These are phyloP conservation scores for Thielaviopsis ethacetica DNA, from an alignment of 2,329 filamentous ascomycete genomes.

Conservation along the genomic window DNA sequence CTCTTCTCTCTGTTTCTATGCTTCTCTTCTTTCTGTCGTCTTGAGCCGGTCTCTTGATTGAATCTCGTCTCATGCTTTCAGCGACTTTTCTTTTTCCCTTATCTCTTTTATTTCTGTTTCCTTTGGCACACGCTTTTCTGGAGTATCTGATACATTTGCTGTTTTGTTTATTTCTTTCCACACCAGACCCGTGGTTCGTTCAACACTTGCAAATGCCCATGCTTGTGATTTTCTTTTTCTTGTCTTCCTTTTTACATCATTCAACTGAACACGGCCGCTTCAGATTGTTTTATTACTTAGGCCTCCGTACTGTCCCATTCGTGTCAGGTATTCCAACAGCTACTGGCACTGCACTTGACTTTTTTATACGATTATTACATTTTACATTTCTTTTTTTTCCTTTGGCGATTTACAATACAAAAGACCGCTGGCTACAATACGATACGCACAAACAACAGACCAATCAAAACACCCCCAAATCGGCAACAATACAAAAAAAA, in stretches of 20 bases:
- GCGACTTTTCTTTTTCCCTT: no score
- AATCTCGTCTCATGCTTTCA: neutral
- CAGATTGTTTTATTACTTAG: neutral
- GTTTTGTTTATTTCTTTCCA: neutral
- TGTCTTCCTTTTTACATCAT: neutral
- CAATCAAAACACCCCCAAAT: no score
- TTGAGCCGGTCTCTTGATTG: neutral
- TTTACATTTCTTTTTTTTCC: no score
- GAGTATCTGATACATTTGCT: neutral
- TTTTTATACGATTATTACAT: no score
- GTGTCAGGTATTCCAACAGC: no score
- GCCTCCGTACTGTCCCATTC: neutral
- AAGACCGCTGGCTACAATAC: neutral
- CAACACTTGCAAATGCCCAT: neutral
- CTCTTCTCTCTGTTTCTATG: slow-evolving; percentile 1
- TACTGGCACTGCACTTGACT: no score
- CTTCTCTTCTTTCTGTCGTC: neutral
- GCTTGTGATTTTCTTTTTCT: neutral
- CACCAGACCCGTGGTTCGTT: neutral
- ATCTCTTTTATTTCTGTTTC: no score
- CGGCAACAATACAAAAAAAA: no score
- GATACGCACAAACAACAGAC: no score
- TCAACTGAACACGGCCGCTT: neutral
- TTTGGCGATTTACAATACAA: neutral
- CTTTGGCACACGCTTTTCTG: no score